Conservation (phyloP, 106 monocot species). For the Gastrodia elata region DNA sequence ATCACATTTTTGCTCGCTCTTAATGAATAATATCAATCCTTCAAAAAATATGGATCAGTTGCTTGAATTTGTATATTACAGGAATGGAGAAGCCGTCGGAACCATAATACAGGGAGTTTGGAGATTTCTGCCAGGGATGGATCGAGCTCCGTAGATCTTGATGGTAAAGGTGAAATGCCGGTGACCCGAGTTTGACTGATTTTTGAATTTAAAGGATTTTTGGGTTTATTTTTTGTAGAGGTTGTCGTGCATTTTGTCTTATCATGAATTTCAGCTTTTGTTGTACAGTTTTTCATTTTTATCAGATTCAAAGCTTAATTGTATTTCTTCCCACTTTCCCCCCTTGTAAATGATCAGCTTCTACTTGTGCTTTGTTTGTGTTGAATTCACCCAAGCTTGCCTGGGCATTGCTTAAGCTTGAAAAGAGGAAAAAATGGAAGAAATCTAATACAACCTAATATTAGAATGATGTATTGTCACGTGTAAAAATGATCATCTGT, state of each 20-base stretch:
- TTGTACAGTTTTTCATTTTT: not conserved
- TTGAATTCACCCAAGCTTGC: no score
- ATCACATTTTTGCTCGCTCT: no score
- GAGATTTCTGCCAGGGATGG: conserved; percentile 38
- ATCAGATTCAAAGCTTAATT: not conserved
- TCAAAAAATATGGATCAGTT: not conserved
- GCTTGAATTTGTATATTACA: conserved; percentile 3
- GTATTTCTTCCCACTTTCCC: no score
- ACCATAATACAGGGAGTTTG: conserved; percentile 21
- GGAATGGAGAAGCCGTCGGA: conserved; percentile 58
- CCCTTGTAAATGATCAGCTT: no score
- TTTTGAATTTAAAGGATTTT: not conserved
- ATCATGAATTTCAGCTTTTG: not conserved
- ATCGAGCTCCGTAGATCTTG: conserved; percentile 22
- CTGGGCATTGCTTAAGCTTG: no score
- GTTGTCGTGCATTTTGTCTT: not conserved
- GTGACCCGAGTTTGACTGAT: not conserved
- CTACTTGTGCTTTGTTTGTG: no score
- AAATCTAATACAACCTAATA: no score
- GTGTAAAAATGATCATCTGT: no score
- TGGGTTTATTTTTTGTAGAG: conserved; percentile 5
- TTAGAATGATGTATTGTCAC: no score
- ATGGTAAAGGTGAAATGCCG: conserved; percentile 15
- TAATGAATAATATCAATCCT: no score
- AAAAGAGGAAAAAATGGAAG: no score